Evolutionary conservation across 257 asterid species (phyloP).

Genomic region (Verbena officinalis): DNA sequence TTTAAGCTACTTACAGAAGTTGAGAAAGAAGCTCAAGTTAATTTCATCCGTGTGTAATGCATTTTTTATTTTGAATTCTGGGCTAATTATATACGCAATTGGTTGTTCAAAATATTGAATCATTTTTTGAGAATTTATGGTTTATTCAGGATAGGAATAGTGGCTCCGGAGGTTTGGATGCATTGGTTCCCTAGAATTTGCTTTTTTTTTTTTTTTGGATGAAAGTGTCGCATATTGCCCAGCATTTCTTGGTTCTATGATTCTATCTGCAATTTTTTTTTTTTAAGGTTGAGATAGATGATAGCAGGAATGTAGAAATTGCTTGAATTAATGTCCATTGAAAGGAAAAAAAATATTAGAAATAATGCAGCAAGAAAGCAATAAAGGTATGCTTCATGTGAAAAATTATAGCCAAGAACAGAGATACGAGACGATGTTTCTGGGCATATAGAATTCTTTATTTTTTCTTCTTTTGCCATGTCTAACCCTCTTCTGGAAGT

Average conservation of each 20-base stretch:
- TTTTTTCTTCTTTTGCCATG: not conserved
- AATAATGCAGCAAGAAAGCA: too few relatives aligned
- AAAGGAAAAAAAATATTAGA: not conserved
- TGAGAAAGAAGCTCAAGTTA: slow-evolving; percentile 13
- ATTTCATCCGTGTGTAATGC: not conserved
- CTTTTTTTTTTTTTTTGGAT: slow-evolving; percentile 8
- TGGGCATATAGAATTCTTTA: not conserved
- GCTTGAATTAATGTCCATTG: not conserved
- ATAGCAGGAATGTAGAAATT: not conserved
- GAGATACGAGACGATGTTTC: not conserved
- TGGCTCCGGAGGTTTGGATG: slow-evolving; percentile 16
- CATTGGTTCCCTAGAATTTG: slow-evolving; percentile 1
- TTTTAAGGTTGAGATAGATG: not conserved
- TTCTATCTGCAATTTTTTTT: too few relatives aligned
- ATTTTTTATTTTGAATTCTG: not conserved
- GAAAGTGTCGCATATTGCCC: not conserved
- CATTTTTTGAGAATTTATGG: not conserved
- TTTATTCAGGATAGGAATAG: slow-evolving; percentile 7
- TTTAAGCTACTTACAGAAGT: slow-evolving; percentile 14
- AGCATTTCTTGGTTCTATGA: too few relatives aligned
- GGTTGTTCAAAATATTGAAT: not conserved
- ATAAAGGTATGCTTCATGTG: too few relatives aligned
- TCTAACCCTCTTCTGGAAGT: not conserved
- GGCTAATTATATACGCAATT: not conserved
- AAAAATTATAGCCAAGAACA: not conserved